These are phyloP conservation scores for Amanita fuliginea DNA, from an alignment of 768 basidiomycete genomes.

Conservation along the genomic window DNA sequence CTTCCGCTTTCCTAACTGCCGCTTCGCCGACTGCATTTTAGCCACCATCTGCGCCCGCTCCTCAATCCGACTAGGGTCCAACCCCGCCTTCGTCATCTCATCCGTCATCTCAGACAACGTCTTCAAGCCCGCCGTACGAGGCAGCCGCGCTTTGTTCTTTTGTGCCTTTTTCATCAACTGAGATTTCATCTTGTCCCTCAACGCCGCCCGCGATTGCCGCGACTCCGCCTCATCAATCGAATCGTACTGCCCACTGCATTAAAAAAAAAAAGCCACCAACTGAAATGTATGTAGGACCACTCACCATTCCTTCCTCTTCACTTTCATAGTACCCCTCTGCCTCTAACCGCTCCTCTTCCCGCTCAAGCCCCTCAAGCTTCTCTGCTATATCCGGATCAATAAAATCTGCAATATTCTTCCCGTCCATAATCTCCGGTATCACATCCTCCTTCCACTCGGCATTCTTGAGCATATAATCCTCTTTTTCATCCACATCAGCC, in stretches of 20 bases:
- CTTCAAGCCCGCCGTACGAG: slow-evolving; percentile 61
- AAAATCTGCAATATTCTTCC: slow-evolving; percentile 98
- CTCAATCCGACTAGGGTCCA: slow-evolving; percentile 80
- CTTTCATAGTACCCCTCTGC: slow-evolving; percentile 92
- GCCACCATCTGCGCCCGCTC: slow-evolving; percentile 81
- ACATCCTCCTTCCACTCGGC: slow-evolving; percentile 92
- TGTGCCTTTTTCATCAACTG: slow-evolving; percentile 77
- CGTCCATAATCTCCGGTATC: slow-evolving; percentile 98
- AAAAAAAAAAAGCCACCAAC: not conserved
- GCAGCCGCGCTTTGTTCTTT: slow-evolving; percentile 76
- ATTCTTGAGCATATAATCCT: slow-evolving; percentile 82
- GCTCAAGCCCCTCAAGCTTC: slow-evolving; percentile 93
- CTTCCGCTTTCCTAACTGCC: slow-evolving; percentile 59
- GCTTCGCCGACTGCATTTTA: slow-evolving; percentile 59
- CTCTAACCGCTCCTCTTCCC: slow-evolving; percentile 91
- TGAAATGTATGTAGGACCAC: not conserved
- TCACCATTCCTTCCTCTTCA: slow-evolving; percentile 73
- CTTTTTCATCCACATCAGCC: slow-evolving; percentile 27
- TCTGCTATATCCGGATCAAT: slow-evolving; percentile 96
- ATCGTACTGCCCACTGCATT: slow-evolving; percentile 29
- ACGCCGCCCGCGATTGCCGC: slow-evolving; percentile 42
- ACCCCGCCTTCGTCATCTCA: slow-evolving; percentile 78
- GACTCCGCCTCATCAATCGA: slow-evolving; percentile 79
- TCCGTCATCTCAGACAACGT: slow-evolving; percentile 68
- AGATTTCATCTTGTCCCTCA: slow-evolving; percentile 58